Conservation (phyloP, 768 basidiomycete species). For the Collybiopsis luxurians region DNA sequence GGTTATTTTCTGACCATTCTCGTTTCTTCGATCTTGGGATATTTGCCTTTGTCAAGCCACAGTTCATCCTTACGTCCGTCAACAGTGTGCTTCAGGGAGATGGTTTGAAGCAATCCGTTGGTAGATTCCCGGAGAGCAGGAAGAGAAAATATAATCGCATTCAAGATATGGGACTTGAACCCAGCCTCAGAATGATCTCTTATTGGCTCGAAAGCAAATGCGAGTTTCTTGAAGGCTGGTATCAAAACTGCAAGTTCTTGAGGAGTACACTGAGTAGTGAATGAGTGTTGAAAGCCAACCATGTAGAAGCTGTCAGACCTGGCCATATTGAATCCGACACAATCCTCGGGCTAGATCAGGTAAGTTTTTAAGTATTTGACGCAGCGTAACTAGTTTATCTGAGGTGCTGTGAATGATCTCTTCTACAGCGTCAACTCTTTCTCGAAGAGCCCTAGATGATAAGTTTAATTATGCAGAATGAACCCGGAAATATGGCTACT, state of each 20-base stretch:
- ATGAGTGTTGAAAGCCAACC: background rate
- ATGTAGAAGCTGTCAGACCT: slow-evolving; percentile 44
- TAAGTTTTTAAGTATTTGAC: slow-evolving; percentile 65
- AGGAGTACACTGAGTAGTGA: slow-evolving; percentile 63
- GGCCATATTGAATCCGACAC: slow-evolving; percentile 86
- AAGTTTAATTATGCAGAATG: background rate
- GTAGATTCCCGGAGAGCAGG: slow-evolving; percentile 62
- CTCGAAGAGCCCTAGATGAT: slow-evolving; percentile 57
- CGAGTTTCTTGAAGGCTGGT: slow-evolving; percentile 71
- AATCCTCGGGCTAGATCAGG: slow-evolving; percentile 88
- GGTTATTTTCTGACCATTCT: slow-evolving; percentile 48
- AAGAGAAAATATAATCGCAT: slow-evolving; percentile 64
- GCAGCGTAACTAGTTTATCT: slow-evolving; percentile 62
- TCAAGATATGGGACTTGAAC: slow-evolving; percentile 66
- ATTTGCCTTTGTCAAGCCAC: slow-evolving; percentile 55
- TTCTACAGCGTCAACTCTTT: slow-evolving; percentile 79
- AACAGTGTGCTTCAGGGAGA: slow-evolving; percentile 61
- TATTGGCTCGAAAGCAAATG: slow-evolving; percentile 53
- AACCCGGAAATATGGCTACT: slow-evolving; percentile 14
- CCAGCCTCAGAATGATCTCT: slow-evolving; percentile 43
- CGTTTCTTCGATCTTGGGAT: slow-evolving; percentile 53
- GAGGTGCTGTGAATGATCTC: slow-evolving; percentile 70
- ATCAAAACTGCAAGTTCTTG: slow-evolving; percentile 77
- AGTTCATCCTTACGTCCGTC: slow-evolving; percentile 67
- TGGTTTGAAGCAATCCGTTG: slow-evolving; percentile 46